Evolutionary conservation across 2,329 filamentous ascomycete species (phyloP), one percentile per base, ranked within the genome.

Genomic region (Lachnellula suecica): DNA sequence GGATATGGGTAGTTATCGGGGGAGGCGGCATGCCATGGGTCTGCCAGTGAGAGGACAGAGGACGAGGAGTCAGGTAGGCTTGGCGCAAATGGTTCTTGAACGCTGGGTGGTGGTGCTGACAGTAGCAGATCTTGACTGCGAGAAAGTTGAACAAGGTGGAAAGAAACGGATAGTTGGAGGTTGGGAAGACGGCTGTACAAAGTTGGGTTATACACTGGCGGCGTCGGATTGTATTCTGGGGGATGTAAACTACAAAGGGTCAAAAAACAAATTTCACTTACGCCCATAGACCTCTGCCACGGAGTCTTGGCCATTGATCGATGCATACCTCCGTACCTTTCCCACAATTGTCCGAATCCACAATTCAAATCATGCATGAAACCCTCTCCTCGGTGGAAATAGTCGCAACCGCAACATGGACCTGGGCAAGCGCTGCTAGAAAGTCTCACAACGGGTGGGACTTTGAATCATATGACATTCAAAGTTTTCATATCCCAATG

Each of bases 1-100:
- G 69, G 92, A 97, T 65, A 97, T 96, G 76, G 92, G 92, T 45
- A 85, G 87, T 4, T 96, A 96, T 68, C 79, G 94, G 48, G 94
- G 94, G 59, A 85, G 89, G 70, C 79, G 94, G 61, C 94, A 99
- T 76, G 93, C 93, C 52, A 92, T 97, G 87, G 84, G 87, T 55
- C 73, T 97, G 74, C 94, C 94, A 4, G 93, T 94, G 49, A 82
- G 94, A 62, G 94, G 94, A 62, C 94, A 99, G 74, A 83, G 81
- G 64, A 97, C 94, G 54, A 86, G 89, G 68, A 89, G 77, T 68
- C 93, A 88, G 77, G 82, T 84, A 64, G 54, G 61, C 58, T 60
- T 25, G 9, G 27, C 37, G n/a, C n/a, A n/a, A n/a, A 13, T 40
- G 13, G 27, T 41, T 24, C 11, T 17, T 31, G 19, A 8, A 8